Base-by-base conservation (phyloP, 805 yeast species). In the Cyberlindnera veronae region DNA sequence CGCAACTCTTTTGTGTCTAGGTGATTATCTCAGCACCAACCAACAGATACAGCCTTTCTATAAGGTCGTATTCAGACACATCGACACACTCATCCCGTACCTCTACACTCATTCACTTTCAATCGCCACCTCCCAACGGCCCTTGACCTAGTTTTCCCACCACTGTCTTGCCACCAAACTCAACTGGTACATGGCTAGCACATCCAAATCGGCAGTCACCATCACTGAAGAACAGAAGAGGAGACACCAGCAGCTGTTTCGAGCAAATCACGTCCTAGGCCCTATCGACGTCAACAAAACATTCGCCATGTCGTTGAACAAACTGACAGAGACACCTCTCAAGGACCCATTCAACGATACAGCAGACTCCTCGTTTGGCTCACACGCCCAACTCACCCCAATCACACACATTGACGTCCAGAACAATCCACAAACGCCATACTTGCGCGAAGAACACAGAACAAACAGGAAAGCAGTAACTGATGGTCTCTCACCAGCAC, bases 381-480 rank as follows among this genome's bases (percentile, higher is more conserved):
- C 39, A 14, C 38, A 36, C 18, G 35, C 35, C 2, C 32, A 49
- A 15, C 16, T 55, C 3, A 46, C 56, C 6, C 53, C 50, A 3
- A 35, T 55, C 9, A 41, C 48, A 7, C 47, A 44, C 21, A 11
- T 35, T 1, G 43, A 51, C 11, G 50, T 55, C 18, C 49, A 36
- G 8, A 49, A 50, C 32, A 49, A 55, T 24, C 60, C 60, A n/a
- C 47, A 53, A 30, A 55, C 60, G 1, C 60, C 60, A 1, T 20
- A 29, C 10, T 32, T 39, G 21, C 45, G 60, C 36, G 46, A 45
- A 11, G 48, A 49, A 36, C 48, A 31, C 36, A 24, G 34, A 3
- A 38, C 34, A 36, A 31, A 33, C 17, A 22, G 28, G 6, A 21
- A 18, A 15, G 11, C 20, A 8, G 12, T 26, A 2, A 29, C 23